Conservation (phyloP, 164 flowering plant species). For the Tinospora cordifolia region DNA sequence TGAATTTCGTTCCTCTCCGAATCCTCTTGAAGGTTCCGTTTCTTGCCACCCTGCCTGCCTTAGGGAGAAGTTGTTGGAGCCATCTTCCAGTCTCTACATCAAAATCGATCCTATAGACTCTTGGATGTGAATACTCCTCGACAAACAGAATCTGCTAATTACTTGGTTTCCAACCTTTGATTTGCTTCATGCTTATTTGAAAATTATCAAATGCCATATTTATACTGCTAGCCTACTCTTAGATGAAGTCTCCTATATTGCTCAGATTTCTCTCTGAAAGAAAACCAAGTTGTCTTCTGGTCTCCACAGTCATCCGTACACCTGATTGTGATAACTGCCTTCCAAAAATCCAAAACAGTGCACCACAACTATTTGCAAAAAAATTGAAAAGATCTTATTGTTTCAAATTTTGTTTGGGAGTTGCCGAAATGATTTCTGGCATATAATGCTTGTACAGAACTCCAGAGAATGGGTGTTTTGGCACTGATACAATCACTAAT, state of each 20-base stretch:
- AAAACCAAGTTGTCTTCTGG: neutral
- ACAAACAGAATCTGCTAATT: no score
- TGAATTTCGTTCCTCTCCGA: no score
- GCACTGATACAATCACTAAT: neutral
- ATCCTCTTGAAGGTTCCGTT: no score
- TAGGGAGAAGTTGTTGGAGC: no score
- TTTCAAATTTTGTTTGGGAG: neutral
- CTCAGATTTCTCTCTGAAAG: neutral
- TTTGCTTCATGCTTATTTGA: neutral
- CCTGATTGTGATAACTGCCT: neutral
- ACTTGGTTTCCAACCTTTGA: no score
- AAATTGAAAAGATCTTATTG: neutral
- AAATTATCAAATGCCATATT: neutral
- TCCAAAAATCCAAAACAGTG: neutral
- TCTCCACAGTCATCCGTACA: neutral
- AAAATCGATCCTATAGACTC: no score
- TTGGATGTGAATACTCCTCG: no score
- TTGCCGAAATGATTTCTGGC: neutral
- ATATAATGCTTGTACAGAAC: neutral
- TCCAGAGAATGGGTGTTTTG: neutral
- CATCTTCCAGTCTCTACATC: no score
- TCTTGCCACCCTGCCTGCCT: no score
- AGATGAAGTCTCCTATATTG: neutral
- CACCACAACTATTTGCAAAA: neutral
- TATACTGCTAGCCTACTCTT: neutral